Percentiles rank a stretch among this genome's conserved stretches.
Conservation (phyloP, 2,329 filamentous ascomycete species). For the Akanthomyces dipterigenus region DNA sequence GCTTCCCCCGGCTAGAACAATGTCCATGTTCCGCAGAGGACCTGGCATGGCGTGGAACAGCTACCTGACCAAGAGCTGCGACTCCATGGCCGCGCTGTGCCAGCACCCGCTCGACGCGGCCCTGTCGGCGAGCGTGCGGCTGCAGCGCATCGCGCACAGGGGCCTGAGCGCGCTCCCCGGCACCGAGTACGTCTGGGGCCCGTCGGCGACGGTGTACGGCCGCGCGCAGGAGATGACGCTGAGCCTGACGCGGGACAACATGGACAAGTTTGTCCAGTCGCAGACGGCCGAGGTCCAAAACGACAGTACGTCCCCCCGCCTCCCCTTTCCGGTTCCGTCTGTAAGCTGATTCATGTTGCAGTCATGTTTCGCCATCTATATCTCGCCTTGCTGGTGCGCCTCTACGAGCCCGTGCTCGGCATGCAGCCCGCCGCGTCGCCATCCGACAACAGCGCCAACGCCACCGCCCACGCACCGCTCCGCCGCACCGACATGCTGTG, state of each 20-base stretch:
- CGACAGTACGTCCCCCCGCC: neutral
- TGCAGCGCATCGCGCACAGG: slow-evolving; percentile 2
- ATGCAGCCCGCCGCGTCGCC: slow-evolving; percentile 13
- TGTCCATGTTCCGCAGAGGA: slow-evolving; percentile 7
- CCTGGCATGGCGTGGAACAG: slow-evolving; percentile 1
- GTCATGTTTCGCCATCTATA: slow-evolving; percentile 18
- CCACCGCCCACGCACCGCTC: neutral
- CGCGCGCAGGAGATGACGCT: slow-evolving; percentile 5
- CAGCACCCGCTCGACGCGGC: neutral
- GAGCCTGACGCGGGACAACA: neutral
- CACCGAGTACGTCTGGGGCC: slow-evolving; percentile 3
- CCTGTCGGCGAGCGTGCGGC: neutral
- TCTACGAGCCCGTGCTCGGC: slow-evolving; percentile 26
- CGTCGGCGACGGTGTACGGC: neutral
- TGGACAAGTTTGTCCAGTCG: slow-evolving; percentile 5
- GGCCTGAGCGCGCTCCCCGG: neutral
- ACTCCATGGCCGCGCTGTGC: slow-evolving; percentile 1
- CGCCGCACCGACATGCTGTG: slow-evolving; percentile 9
- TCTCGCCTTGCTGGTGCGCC: slow-evolving; percentile 18
- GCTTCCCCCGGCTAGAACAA: neutral
- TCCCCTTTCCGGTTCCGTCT: too few relatives aligned
- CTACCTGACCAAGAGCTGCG: slow-evolving; percentile 6
- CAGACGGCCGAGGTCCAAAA: slow-evolving; percentile 1
- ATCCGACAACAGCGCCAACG: neutral
- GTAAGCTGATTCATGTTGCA: neutral